Percentiles rank a stretch among this genome's conserved stretches.
Evolutionary conservation across 176 grass and related monocot species (phyloP).

Genomic region (Zea luxurians): DNA sequence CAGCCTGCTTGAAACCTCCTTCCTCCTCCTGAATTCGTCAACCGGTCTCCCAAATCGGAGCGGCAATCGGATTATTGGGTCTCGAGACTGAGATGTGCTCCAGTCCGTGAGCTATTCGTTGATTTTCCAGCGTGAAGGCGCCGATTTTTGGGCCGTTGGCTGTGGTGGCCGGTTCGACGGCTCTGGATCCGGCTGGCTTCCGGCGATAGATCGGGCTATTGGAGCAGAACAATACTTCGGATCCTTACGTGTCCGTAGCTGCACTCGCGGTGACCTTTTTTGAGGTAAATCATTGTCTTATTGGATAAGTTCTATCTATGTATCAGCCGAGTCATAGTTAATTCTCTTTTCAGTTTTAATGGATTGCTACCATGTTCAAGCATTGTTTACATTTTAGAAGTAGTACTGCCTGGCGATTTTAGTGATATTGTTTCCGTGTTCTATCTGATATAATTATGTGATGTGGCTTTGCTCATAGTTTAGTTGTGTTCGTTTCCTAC

Average conservation of each 20-base stretch:
- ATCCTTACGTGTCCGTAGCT: neutral
- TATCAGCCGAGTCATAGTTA: neutral
- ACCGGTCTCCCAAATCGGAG: neutral
- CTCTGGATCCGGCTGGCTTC: constrained; percentile 26
- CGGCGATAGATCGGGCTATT: constrained; percentile 6
- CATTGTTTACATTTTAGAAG: neutral
- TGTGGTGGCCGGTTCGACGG: neutral
- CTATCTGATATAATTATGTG: neutral
- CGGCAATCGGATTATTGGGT: neutral
- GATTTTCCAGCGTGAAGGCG: neutral
- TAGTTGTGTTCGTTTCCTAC: neutral
- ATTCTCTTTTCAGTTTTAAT: neutral
- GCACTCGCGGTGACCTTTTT: neutral
- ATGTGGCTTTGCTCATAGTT: neutral
- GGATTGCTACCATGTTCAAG: neutral
- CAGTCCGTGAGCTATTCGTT: neutral
- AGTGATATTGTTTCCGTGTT: neutral
- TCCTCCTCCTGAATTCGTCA: neutral
- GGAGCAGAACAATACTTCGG: neutral
- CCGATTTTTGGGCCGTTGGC: neutral
- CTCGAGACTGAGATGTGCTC: neutral
- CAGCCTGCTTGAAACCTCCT: neutral
- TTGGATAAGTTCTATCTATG: neutral
- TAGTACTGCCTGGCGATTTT: neutral
- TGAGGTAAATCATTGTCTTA: neutral